Evolutionary conservation across 2,329 filamentous ascomycete species (phyloP).

Genomic region (Neopestalotiopsis sp.): DNA sequence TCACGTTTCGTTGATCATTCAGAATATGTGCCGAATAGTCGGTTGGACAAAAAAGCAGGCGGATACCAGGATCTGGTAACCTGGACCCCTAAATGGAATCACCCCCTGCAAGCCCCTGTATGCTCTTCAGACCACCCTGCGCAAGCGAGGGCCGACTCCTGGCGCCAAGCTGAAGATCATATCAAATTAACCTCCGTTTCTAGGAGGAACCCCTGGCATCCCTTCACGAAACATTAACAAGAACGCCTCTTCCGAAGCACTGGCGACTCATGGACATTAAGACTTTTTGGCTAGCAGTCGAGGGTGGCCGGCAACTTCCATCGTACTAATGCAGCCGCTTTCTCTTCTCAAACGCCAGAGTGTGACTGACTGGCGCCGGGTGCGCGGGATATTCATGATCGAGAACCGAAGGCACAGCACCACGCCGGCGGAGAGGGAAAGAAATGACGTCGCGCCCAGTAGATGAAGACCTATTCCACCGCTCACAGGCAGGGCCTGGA

Average conservation of each 20-base stretch:
- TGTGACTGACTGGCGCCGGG: not conserved
- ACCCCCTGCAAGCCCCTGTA: slow-evolving; percentile 27
- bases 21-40: slow-evolving; percentile 19
- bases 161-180: slow-evolving; percentile 33
- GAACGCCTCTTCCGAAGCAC: slow-evolving; percentile 12
- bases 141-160: slow-evolving; percentile 33
- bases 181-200: slow-evolving; percentile 35
- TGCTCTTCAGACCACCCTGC: slow-evolving; percentile 29
- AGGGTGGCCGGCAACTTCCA: slow-evolving; percentile 8
- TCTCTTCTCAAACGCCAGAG: not conserved
- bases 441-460: not conserved
- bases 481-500: too few relatives aligned
- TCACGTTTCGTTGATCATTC: slow-evolving; percentile 25
- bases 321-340: not conserved
- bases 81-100: slow-evolving; percentile 25
- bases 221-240: slow-evolving; percentile 10
- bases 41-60: slow-evolving; percentile 14
- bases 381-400: slow-evolving; percentile 2
- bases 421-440: not conserved
- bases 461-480: too few relatives aligned
- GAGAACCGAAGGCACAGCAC: not conserved
- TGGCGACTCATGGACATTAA: slow-evolving; percentile 2
- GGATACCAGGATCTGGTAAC: slow-evolving; percentile 31
- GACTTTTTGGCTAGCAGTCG: not conserved
- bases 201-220: slow-evolving; percentile 20